Percentiles rank a stretch among this genome's conserved stretches.
Conservation (phyloP, 176 grass and related monocot genomes). For the Musa acuminata region DNA sequence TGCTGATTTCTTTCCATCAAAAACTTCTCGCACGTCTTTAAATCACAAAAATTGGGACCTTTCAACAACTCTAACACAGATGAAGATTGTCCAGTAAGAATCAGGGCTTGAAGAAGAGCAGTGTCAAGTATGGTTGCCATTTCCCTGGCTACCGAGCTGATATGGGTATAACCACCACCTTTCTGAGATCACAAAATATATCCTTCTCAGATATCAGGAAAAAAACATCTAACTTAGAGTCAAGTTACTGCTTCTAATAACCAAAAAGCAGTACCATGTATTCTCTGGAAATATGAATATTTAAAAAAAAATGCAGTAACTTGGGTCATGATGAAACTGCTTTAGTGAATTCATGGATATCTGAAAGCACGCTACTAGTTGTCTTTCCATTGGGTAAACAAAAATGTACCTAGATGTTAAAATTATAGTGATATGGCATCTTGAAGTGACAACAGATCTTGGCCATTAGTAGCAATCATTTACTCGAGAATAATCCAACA, state of each 20-base stretch:
- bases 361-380: too few relatives aligned
- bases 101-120: slow-evolving; percentile 85
- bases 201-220: slow-evolving; percentile 16
- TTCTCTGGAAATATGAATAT: too few relatives aligned
- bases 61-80: slow-evolving; percentile 53
- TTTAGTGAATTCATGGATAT: too few relatives aligned
- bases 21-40: slow-evolving; percentile 86
- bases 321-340: too few relatives aligned
- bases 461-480: too few relatives aligned
- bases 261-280: neutral
- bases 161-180: slow-evolving; percentile 44
- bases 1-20: slow-evolving; percentile 66
- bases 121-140: slow-evolving; percentile 83
- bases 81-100: slow-evolving; percentile 72
- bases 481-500: too few relatives aligned
- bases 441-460: too few relatives aligned
- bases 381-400: too few relatives aligned
- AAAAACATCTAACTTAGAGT: neutral
- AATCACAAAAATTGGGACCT: slow-evolving; percentile 81
- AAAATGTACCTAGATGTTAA: too few relatives aligned
- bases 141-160: slow-evolving; percentile 88
- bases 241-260: neutral
- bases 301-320: too few relatives aligned
- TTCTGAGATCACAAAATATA: slow-evolving; percentile 44
- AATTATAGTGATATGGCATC: too few relatives aligned